A percentile compares a stretch with the other conserved stretches of the same genome.
Conservation (phyloP, 305 asterid genomes). For the Fraxinus angustifolia region DNA sequence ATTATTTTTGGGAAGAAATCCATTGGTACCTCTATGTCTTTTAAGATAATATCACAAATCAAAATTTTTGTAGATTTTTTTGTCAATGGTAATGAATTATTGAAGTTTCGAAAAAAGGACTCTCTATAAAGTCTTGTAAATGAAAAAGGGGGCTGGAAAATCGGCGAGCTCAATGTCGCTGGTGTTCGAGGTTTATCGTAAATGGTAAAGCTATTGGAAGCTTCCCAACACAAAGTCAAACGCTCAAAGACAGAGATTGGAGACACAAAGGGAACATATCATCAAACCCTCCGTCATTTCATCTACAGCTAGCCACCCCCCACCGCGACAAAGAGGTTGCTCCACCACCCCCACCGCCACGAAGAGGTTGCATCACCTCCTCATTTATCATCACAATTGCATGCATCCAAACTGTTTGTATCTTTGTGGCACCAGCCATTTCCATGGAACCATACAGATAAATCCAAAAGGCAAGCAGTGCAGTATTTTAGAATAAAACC, state of each 20-base stretch:
- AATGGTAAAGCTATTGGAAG: conserved; percentile 38
- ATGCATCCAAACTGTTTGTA: background rate
- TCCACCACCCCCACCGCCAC: background rate
- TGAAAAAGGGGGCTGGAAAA: conserved; percentile 7
- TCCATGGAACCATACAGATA: background rate
- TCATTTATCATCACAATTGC: background rate
- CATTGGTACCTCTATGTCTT: background rate
- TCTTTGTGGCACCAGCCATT: background rate
- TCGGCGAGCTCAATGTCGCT: conserved; percentile 47
- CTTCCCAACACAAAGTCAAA: conserved; percentile 46
- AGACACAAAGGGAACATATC: conserved; percentile 7
- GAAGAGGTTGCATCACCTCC: background rate
- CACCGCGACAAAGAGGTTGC: background rate
- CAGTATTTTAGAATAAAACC: conserved; percentile 16
- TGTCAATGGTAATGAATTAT: background rate
- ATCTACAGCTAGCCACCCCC: background rate
- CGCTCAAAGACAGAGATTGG: conserved; percentile 32
- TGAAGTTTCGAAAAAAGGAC: background rate
- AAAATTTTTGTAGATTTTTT: background rate
- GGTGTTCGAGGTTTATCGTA: conserved; percentile 38
- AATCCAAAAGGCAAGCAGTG: background rate
- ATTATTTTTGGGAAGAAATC: background rate
- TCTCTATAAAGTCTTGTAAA: background rate
- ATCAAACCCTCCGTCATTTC: conserved; percentile 39
- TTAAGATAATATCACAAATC: no score